Evolutionary conservation across 768 basidiomycete genomes (phyloP).

Genomic region (Exsudoporus frostii): DNA sequence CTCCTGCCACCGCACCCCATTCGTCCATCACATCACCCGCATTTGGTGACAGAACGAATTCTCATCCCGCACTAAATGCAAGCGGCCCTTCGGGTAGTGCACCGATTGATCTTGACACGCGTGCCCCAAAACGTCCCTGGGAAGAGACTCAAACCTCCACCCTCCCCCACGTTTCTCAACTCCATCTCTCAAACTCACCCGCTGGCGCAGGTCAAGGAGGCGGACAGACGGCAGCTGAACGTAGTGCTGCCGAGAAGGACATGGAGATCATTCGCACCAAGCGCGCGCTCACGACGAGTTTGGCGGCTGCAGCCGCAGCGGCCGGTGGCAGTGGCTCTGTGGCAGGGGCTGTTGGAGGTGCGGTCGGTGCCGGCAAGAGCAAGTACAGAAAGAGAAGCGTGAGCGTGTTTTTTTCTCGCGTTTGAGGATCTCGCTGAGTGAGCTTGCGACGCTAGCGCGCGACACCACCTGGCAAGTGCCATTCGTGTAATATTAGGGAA

Average conservation of each 20-base stretch:
- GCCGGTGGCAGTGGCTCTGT: slow-evolving; percentile 34
- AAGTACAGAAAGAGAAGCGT: slow-evolving; percentile 87
- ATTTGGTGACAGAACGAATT: slow-evolving; percentile 20
- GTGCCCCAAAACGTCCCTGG: slow-evolving; percentile 77
- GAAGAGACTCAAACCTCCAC: slow-evolving; percentile 46
- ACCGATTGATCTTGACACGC: slow-evolving; percentile 31
- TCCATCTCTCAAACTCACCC: slow-evolving; percentile 21
- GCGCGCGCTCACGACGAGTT: slow-evolving; percentile 65
- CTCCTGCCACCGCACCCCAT: slow-evolving; percentile 9
- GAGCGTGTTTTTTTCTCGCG: slow-evolving; percentile 37
- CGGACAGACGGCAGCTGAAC: slow-evolving; percentile 37
- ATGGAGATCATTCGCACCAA: slow-evolving; percentile 84
- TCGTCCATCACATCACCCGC: slow-evolving; percentile 18
- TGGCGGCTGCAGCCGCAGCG: slow-evolving; percentile 46
- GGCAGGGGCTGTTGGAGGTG: slow-evolving; percentile 26
- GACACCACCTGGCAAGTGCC: slow-evolving; percentile 82
- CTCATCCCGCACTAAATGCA: slow-evolving; percentile 30
- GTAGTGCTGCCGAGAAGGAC: slow-evolving; percentile 73
- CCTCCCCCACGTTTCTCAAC: slow-evolving; percentile 23
- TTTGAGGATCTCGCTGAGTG: slow-evolving; percentile 15
- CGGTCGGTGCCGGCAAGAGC: slow-evolving; percentile 45
- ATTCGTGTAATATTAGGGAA: slow-evolving; percentile 83
- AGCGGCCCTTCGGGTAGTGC: slow-evolving; percentile 19
- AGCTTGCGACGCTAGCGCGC: slow-evolving; percentile 56
- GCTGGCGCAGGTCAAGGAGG: slow-evolving; percentile 7